Conservation (phyloP, 2,329 filamentous ascomycete genomes). For the Ophiostoma novo-ulmi region DNA sequence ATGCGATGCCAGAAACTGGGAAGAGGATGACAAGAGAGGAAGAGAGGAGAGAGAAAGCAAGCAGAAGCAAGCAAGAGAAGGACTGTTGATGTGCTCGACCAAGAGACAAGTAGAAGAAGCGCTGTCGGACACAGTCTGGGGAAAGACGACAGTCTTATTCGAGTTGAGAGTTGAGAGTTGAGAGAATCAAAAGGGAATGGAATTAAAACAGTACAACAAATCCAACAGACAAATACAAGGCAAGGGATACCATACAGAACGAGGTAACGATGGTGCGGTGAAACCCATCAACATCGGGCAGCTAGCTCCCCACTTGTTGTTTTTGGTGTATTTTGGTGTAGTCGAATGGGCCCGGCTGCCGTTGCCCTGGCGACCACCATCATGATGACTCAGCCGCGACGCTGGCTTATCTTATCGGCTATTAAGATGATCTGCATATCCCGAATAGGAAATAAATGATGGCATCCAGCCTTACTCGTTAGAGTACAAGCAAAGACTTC, state of each 20-base stretch:
- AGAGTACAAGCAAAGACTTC: no score
- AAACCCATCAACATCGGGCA: not conserved
- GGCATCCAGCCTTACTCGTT: not conserved
- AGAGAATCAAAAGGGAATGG: not conserved
- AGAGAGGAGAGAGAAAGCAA: not conserved
- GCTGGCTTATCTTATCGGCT: not conserved
- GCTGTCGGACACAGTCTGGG: not conserved
- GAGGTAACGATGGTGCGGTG: not conserved
- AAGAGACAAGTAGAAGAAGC: conserved; percentile 13
- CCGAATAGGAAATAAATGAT: not conserved
- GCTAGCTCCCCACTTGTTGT: conserved; percentile 8
- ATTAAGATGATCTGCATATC: not conserved
- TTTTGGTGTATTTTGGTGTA: not conserved
- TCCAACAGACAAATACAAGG: not conserved
- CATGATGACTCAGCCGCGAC: not conserved
- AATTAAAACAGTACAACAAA: not conserved
- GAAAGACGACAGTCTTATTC: conserved; percentile 1
- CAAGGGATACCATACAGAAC: not conserved
- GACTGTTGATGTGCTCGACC: conserved; percentile 7
- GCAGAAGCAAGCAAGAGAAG: not conserved
- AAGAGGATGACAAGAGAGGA: not conserved
- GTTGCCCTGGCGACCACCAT: not conserved
- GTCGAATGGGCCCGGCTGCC: not conserved
- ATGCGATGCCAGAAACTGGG: not conserved
- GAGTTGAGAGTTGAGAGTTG: not conserved